A percentile compares a stretch with the other conserved stretches of the same genome.
These are phyloP conservation scores for Penicilliopsis zonata DNA, from an alignment of 495 filamentous ascomycete genomes.

Conservation along the genomic window DNA sequence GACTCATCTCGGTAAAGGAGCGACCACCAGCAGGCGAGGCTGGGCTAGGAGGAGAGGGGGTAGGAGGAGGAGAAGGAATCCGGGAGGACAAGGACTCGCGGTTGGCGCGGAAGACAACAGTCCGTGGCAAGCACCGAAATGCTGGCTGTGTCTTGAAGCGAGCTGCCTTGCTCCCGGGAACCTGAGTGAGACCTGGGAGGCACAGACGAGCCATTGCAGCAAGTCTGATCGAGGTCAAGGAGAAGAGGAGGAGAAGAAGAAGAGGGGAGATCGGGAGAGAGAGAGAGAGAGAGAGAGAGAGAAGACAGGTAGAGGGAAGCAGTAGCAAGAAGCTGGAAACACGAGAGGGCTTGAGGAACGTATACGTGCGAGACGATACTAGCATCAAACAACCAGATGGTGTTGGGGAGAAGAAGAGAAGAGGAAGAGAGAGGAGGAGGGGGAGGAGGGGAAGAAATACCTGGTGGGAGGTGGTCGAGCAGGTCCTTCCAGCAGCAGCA, in stretches of 20 bases:
- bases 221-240: constrained; percentile 3
- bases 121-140: constrained; percentile 4
- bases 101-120: constrained; percentile 1
- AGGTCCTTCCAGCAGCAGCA: no score
- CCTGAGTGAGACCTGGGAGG: constrained; percentile 5
- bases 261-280: not conserved
- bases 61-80: constrained; percentile 5
- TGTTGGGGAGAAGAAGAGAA: constrained; percentile 4
- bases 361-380: constrained; percentile 7
- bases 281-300: constrained; percentile 1
- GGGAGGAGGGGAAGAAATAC: not conserved
- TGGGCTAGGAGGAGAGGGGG: no score
- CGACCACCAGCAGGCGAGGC: constrained; percentile 4
- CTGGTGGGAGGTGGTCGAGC: no score
- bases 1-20: constrained; percentile 6
- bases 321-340: constrained; percentile 1
- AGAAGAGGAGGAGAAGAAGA: constrained; percentile 2
- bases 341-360: constrained; percentile 1
- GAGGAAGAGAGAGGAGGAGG: constrained; percentile 1
- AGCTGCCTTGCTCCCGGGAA: not conserved
- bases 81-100: not conserved
- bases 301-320: constrained; percentile 1
- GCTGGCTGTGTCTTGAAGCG: constrained; percentile 7
- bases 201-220: constrained; percentile 8
- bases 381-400: constrained; percentile 10